These are phyloP conservation scores for Salix purpurea DNA, from an alignment of 345 rosid species.

Conservation along the genomic window DNA sequence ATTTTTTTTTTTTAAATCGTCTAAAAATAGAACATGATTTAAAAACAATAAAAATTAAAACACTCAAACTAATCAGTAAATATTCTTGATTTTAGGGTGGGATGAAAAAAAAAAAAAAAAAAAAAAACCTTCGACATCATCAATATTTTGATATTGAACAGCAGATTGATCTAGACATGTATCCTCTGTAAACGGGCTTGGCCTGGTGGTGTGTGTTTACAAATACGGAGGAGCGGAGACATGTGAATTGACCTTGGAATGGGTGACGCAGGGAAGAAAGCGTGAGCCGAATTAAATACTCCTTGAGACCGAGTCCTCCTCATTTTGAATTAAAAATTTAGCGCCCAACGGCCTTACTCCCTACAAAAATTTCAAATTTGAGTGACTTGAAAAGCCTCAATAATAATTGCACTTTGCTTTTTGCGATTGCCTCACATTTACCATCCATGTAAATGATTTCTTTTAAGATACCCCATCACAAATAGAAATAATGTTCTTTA, in stretches of 20 bases:
- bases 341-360: slow-evolving; percentile 25
- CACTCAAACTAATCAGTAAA: too few species aligned
- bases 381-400: neutral
- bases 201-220: neutral
- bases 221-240: neutral
- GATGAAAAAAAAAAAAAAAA: too few species aligned
- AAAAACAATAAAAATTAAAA: too few species aligned
- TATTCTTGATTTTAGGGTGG: too few species aligned
- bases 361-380: slow-evolving; percentile 18
- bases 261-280: neutral
- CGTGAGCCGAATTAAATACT: neutral
- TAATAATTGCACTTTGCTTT: neutral
- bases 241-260: neutral
- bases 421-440: neutral
- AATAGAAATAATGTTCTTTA: too few species aligned
- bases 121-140: too few species aligned
- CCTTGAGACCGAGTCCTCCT: neutral
- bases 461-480: too few species aligned
- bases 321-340: slow-evolving; percentile 22
- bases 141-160: too few species aligned
- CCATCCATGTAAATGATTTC: neutral
- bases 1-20: too few species aligned
- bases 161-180: too few species aligned
- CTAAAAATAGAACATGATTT: too few species aligned
- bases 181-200: neutral